Conservation (phyloP, 306 rosid species). For the Fragaria vesca region DNA sequence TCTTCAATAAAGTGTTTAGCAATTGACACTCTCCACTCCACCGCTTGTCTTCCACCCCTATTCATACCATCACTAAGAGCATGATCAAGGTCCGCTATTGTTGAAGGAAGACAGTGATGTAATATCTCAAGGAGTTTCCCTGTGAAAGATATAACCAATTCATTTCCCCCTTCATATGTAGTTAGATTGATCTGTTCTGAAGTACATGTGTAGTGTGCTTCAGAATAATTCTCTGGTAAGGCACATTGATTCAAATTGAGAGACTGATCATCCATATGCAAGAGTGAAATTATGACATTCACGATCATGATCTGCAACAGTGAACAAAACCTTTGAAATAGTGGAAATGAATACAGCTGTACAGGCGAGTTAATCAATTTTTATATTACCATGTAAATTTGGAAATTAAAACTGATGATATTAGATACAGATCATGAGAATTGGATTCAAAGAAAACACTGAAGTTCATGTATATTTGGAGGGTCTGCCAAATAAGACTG, state of each 20-base stretch:
- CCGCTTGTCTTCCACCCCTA: conserved; percentile 69
- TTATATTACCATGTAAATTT: neutral
- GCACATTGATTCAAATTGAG: conserved; percentile 55
- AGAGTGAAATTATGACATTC: conserved; percentile 68
- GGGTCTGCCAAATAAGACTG: neutral
- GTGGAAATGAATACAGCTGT: conserved; percentile 2
- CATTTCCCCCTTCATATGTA: conserved; percentile 65
- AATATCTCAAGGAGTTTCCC: conserved; percentile 66
- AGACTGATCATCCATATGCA: conserved; percentile 87
- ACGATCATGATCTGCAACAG: conserved; percentile 78
- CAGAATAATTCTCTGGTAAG: conserved; percentile 48
- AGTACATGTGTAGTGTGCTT: conserved; percentile 34
- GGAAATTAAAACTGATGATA: conserved; percentile 14
- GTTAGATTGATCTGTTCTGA: conserved; percentile 46
- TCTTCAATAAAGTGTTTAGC: conserved; percentile 84
- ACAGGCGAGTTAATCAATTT: neutral
- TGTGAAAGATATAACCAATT: conserved; percentile 82
- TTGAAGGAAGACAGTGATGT: conserved; percentile 58
- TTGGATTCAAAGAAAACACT: conserved; percentile 4
- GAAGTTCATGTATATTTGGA: conserved; percentile 4
- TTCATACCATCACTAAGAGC: conserved; percentile 44
- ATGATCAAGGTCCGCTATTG: conserved; percentile 54
- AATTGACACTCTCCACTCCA: conserved; percentile 86
- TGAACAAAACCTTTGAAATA: conserved; percentile 12
- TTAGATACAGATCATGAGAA: conserved; percentile 2